phyloP scores from a whole-genome alignment of 495 filamentous ascomycete genomes.

The Hamigera avellanea region DNA sequence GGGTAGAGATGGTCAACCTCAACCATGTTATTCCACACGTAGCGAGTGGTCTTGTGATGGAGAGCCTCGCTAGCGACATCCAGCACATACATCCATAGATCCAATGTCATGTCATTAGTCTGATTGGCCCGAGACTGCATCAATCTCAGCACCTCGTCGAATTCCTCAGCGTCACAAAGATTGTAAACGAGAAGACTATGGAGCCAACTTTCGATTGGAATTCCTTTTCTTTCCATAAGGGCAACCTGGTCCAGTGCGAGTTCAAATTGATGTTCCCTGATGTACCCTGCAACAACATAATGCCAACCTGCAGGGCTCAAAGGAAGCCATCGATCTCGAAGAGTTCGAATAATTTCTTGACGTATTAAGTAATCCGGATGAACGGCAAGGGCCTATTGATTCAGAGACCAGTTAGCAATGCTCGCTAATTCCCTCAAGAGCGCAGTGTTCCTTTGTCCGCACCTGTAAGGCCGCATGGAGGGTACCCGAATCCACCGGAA shows the following conservation, averaged over 20 bases:
- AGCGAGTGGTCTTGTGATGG: constrained; percentile 44
- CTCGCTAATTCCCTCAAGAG: not conserved
- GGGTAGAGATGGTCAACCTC: constrained; percentile 51
- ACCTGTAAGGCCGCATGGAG: constrained; percentile 67
- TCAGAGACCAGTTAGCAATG: not conserved
- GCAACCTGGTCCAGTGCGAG: constrained; percentile 65
- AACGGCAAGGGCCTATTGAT: constrained; percentile 54
- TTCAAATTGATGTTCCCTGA: constrained; percentile 75
- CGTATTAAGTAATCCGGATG: constrained; percentile 79
- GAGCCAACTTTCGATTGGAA: constrained; percentile 54
- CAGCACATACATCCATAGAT: constrained; percentile 61
- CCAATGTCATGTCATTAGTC: constrained; percentile 31
- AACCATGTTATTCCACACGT: constrained; percentile 52
- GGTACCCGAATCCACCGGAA: constrained; percentile 49
- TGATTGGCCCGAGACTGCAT: constrained; percentile 42
- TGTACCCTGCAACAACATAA: constrained; percentile 57
- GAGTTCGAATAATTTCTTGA: constrained; percentile 50
- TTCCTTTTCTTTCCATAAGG: constrained; percentile 45
- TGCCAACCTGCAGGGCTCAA: constrained; percentile 53
- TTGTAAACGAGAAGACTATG: constrained; percentile 61
- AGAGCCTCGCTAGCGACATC: constrained; percentile 44
- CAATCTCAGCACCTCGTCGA: constrained; percentile 61
- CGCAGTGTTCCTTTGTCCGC: constrained; percentile 6
- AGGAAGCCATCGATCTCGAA: constrained; percentile 54
- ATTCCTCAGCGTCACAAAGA: constrained; percentile 56